A percentile compares a stretch with the other conserved stretches of the same genome.
Evolutionary conservation across 1,139 yeast genomes (phyloP).

Genomic region (Schwanniomyces etchellsii): DNA sequence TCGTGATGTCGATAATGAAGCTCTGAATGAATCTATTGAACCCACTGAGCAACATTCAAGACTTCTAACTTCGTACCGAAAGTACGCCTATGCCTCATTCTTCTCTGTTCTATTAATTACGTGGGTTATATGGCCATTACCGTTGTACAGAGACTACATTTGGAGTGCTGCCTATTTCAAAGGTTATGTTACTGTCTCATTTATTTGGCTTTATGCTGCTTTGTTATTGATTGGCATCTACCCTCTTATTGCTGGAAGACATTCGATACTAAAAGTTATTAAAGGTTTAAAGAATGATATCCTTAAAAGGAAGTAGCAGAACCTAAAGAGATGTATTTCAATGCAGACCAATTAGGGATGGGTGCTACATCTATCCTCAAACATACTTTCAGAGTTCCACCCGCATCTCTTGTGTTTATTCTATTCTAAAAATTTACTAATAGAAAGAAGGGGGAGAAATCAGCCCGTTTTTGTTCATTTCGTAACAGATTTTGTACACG

Average conservation of each 20-base stretch:
- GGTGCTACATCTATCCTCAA: too few species aligned
- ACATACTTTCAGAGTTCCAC: too few species aligned
- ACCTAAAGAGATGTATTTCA: too few species aligned
- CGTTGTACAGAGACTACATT: slow-evolving; percentile 40
- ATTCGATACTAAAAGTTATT: slow-evolving; percentile 15
- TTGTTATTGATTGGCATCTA: slow-evolving; percentile 28
- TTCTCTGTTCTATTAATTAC: slow-evolving; percentile 23
- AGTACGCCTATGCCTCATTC: slow-evolving; percentile 24
- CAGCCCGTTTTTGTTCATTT: too few species aligned
- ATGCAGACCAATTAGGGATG: too few species aligned
- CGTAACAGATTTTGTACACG: too few species aligned
- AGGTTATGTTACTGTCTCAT: slow-evolving; percentile 34
- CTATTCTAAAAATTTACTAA: too few species aligned
- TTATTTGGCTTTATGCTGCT: slow-evolving; percentile 33
- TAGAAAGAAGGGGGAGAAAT: too few species aligned
- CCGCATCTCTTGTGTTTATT: too few species aligned
- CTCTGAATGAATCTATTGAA: slow-evolving; percentile 2
- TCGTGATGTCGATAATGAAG: slow-evolving; percentile 1
- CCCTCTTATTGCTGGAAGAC: slow-evolving; percentile 34
- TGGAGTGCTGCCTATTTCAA: slow-evolving; percentile 33
- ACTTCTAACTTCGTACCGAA: slow-evolving; percentile 15
- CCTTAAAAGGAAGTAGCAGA: background rate
- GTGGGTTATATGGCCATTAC: slow-evolving; percentile 43
- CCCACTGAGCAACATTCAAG: slow-evolving; percentile 5
- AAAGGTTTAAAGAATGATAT: slow-evolving; percentile 16